These are phyloP conservation scores for Dryas integrifolia DNA, from an alignment of 331 rosid genomes.

Conservation along the genomic window DNA sequence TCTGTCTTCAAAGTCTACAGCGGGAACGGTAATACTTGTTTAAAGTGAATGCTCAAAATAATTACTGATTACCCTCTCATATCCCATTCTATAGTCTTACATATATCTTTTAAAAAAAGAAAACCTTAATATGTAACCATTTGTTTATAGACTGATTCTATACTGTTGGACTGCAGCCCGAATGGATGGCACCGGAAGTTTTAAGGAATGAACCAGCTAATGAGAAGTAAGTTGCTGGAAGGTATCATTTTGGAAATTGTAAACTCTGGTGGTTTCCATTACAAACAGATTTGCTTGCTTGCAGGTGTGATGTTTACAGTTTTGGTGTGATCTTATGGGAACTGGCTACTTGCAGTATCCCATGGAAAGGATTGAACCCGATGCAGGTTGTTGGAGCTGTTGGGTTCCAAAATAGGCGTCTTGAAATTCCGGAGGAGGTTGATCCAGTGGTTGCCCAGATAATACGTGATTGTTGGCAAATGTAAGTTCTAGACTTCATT, in stretches of 20 bases:
- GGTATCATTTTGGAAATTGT: conserved; percentile 12
- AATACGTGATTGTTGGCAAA: conserved; percentile 91
- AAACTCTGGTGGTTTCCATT: conserved; percentile 5
- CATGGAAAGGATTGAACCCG: conserved; percentile 98
- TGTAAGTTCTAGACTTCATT: conserved; percentile 41
- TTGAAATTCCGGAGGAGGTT: conserved; percentile 81
- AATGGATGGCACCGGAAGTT: conserved; percentile 99
- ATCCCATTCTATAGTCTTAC: background rate
- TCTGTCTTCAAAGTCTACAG: conserved; percentile 93
- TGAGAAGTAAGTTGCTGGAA: conserved; percentile 71
- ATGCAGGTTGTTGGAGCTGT: conserved; percentile 99
- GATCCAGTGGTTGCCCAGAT: conserved; percentile 83
- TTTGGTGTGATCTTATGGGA: conserved; percentile 99
- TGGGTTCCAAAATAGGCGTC: conserved; percentile 94
- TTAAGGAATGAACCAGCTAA: conserved; percentile 89
- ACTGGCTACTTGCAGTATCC: conserved; percentile 63
- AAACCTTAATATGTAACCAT: background rate
- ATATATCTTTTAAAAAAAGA: background rate
- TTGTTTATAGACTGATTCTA: background rate
- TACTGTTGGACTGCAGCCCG: conserved; percentile 67
- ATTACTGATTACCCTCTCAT: conserved; percentile 11
- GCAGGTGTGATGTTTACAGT: conserved; percentile 99
- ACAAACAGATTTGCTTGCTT: conserved; percentile 25
- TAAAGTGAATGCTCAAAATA: conserved; percentile 11
- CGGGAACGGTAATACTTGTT: conserved; percentile 84